These are phyloP conservation scores for Candida tibetensis DNA, from an alignment of 805 yeast species.

Conservation along the genomic window DNA sequence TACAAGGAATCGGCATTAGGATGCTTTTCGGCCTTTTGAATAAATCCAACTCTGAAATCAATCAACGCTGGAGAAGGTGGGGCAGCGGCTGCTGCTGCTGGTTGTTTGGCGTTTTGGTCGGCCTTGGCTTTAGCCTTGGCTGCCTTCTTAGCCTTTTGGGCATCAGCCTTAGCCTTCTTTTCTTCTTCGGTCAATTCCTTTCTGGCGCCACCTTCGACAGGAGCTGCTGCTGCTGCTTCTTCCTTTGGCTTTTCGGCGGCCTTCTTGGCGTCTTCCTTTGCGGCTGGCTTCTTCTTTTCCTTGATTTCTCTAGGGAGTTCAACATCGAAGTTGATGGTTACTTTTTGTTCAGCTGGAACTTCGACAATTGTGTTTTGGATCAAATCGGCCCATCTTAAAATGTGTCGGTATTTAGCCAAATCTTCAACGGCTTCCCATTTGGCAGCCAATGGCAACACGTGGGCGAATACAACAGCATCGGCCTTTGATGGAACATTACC, in stretches of 20 bases:
- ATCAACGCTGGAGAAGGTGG: conserved; percentile 81
- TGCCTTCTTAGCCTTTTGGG: conserved; percentile 60
- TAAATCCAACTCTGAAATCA: conserved; percentile 94
- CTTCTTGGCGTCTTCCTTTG: conserved; percentile 15
- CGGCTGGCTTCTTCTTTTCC: conserved; percentile 52
- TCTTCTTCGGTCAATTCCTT: conserved; percentile 38
- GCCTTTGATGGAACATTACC: conserved; percentile 65
- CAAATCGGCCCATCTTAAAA: conserved; percentile 89
- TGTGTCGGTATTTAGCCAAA: conserved; percentile 69
- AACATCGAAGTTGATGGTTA: conserved; percentile 56
- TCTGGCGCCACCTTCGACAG: conserved; percentile 15
- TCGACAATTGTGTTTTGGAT: conserved; percentile 66
- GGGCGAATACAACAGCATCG: conserved; percentile 71
- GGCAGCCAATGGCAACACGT: conserved; percentile 58
- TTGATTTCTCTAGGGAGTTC: conserved; percentile 74
- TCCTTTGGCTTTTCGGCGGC: conserved; percentile 23
- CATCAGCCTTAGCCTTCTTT: conserved; percentile 49
- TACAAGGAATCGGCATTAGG: conserved; percentile 97
- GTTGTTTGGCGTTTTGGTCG: conserved; percentile 44
- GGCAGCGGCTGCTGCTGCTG: conserved; percentile 52
- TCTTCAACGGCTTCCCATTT: conserved; percentile 54
- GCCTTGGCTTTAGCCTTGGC: conserved; percentile 63
- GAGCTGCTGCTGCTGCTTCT: conserved; percentile 42
- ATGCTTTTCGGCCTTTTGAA: conserved; percentile 93
- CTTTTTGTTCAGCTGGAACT: conserved; percentile 52